Evolutionary conservation across 768 basidiomycete species (phyloP), one percentile per base, ranked within the genome.

Genomic region (Suillus ampliporus): DNA sequence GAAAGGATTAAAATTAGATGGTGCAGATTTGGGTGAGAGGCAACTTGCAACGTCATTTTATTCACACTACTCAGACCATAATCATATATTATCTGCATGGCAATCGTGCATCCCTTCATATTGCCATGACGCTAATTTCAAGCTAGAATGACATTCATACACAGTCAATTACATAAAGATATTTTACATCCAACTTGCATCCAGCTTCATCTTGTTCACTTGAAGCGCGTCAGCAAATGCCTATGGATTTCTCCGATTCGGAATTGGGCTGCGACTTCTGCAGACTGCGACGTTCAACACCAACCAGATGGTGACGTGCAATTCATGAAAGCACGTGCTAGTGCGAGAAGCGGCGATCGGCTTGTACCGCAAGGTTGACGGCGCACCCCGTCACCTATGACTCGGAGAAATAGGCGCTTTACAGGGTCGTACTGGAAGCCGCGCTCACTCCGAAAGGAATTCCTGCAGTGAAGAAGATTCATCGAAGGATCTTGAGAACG

Each of bases 51-150:
- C 50, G 17, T 56, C 23, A 11, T 40, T 56, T 56, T 56, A 23
- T 56, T 40, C 38, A 54, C 53, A 54, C 52, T 23, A 40, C 53
- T 56, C 53, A 56, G 37, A 40, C 26, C 38, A 35, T 56, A 56
- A 6, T 56, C 17, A 40, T 5, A 26, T 7, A 34, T 5, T 34
- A 51, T 19, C 40, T 28, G 17, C 54, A 40, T 19, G 38, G 37
- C 37, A 19, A 26, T 38, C 11, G 26, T 37, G 8, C n/a, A 4
- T n/a, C 34, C 23, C 2, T 54, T 54, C 21, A 17, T 31, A 31
- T 54, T 40, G 54, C 17, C 54, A 40, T 40, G 23, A 14, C 17
- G 17, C 6, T 54, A 54, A 54, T 54, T 38, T 54, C 21, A 37
- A 23, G 34, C 50, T 34, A 34, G 19, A 38, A 23, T n/a, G 15